Conservation (phyloP, 2,329 filamentous ascomycete species). For the Paecilomyces fulvus region DNA sequence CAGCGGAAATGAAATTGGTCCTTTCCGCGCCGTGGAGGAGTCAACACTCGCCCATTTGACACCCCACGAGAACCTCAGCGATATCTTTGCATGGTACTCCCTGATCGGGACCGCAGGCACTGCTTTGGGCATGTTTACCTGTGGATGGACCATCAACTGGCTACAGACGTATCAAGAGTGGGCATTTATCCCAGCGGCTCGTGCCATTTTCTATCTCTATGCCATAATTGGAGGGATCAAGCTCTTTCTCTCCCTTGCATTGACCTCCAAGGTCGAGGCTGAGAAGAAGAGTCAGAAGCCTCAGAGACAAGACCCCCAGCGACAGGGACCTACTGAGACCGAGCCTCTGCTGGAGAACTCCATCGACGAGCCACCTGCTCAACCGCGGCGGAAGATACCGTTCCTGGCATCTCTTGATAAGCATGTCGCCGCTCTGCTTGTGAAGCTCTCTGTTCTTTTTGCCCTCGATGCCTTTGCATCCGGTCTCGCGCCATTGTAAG, state of each 20-base stretch:
- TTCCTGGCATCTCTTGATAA: conserved; percentile 52
- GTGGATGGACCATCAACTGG: conserved; percentile 51
- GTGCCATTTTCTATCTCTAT: conserved; percentile 51
- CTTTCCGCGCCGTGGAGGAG: conserved; percentile 60
- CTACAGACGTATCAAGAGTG: conserved; percentile 39
- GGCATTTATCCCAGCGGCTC: conserved; percentile 42
- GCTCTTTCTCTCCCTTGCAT: conserved; percentile 41
- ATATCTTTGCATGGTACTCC: conserved; percentile 59
- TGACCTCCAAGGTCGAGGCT: conserved; percentile 43
- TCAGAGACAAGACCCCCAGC: conserved; percentile 8
- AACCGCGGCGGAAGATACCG: conserved; percentile 17
- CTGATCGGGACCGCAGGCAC: conserved; percentile 49
- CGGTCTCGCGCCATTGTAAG: conserved; percentile 57
- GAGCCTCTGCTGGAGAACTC: conserved; percentile 22
- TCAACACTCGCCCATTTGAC: conserved; percentile 56
- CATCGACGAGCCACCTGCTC: conserved; percentile 4
- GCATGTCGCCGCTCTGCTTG: conserved; percentile 28
- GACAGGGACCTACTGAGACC: conserved; percentile 21
- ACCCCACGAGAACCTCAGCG: conserved; percentile 44
- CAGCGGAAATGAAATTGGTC: conserved; percentile 56
- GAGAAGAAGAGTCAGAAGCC: conserved; percentile 16
- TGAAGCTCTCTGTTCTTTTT: conserved; percentile 57
- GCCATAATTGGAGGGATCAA: conserved; percentile 51
- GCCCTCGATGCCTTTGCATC: conserved; percentile 61
- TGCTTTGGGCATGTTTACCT: conserved; percentile 50